phyloP scores from a whole-genome alignment of 169 alveolate genomes.

The Plasmodium relictum region DNA sequence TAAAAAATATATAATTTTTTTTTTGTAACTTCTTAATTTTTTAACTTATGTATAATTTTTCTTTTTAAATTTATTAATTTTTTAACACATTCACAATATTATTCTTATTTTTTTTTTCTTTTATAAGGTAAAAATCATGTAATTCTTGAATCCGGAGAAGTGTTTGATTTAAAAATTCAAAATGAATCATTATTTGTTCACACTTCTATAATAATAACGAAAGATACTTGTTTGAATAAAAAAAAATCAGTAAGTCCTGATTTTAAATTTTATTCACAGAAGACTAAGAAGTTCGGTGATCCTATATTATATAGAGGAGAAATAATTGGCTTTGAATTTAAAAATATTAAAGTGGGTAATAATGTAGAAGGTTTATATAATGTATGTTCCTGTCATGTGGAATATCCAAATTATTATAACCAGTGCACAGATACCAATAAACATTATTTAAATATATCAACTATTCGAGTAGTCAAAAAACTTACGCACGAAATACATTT shows the following conservation, averaged over 20 bases:
- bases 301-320: constrained; percentile 68
- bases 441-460: constrained; percentile 39
- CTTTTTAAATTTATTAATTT: background rate
- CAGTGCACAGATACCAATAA: constrained; percentile 23
- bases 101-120: background rate
- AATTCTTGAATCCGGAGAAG: constrained; percentile 46
- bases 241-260: constrained; percentile 15
- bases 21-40: background rate
- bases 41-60: background rate
- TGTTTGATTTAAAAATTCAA: constrained; percentile 29
- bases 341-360: constrained; percentile 45
- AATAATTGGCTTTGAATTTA: constrained; percentile 48
- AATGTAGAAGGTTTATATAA: constrained; percentile 62
- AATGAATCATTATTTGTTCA: constrained; percentile 36
- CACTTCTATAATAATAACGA: constrained; percentile 47
- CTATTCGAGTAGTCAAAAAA: constrained; percentile 45
- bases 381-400: constrained; percentile 44
- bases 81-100: background rate
- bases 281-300: constrained; percentile 17
- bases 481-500: background rate
- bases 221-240: constrained; percentile 28
- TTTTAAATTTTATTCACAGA: constrained; percentile 15
- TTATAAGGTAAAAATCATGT: constrained; percentile 23
- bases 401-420: constrained; percentile 36
- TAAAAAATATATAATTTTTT: background rate